Base-by-base conservation (phyloP, 148 eudicot species). In the Drosera capensis region DNA sequence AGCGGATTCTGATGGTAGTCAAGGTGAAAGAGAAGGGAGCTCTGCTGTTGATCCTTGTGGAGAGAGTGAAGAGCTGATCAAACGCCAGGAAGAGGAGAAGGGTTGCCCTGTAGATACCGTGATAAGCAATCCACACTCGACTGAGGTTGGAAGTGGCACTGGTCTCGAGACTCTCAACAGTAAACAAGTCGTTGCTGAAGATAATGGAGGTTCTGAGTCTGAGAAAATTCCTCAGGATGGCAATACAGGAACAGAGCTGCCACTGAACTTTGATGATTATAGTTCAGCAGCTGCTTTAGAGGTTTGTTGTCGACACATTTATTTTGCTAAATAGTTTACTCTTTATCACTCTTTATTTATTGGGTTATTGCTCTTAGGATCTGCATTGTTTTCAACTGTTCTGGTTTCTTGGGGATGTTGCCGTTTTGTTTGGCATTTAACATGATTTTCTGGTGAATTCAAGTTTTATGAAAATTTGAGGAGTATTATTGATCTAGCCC, bases 271-370 rank as follows among this genome's bases (percentile, higher is more conserved):
- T 37, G 74, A 74, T 49, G 75, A 80, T 21, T 65, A 48, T 57
- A 54, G 49, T 56, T 78, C 86, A 9, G 73, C 88, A 47, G 59
- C 77, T 16, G 93, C 80, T 31, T 51, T 90, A 54, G 99, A 80
- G 99, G 99, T 90, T 67, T 22, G 74, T 59, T 48, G 9, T 25
- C 17, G 13, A 15, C 31, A 24, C 23, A 9, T 28, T 12, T 23
- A 20, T 34, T 17, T n/a, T 39, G 12, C 20, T 15, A 45, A 29
- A 14, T 44, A 20, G 28, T 8, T 60, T 1, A 39, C 14, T 4
- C 8, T 3, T 51, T 23, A 39, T 18, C 24, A n/a, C n/a, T n/a
- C 39, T 28, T 16, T 20, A 40, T 41, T 47, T 47, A 28, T 29
- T 48, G 14, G 1, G 20, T 34, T 13, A 5, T 34, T 34, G 2